Conservation (phyloP, 257 asterid genomes). For the Fraxinus pennsylvanica region DNA sequence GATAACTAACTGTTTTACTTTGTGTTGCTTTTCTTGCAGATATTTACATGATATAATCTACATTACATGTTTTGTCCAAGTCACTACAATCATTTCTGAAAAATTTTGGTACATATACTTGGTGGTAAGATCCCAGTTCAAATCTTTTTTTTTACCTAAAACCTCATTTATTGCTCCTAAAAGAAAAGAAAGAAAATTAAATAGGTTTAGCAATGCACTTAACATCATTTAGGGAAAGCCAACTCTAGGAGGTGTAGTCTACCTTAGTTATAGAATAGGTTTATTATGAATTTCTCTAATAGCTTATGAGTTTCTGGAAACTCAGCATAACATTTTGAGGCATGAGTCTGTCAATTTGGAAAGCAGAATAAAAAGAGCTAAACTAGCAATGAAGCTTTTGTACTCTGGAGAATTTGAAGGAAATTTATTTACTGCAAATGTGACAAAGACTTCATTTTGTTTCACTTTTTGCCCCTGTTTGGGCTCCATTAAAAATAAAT, state of each 20-base stretch:
- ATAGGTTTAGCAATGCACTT: not conserved
- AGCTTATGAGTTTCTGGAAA: not conserved
- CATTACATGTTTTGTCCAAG: constrained; percentile 86
- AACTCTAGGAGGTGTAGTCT: not conserved
- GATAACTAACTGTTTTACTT: constrained; percentile 8
- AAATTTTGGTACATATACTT: constrained; percentile 83
- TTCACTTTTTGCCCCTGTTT: too few species aligned
- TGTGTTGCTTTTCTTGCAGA: constrained; percentile 47
- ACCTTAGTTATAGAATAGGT: not conserved
- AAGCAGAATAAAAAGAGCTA: not conserved
- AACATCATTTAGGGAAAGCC: constrained; percentile 1
- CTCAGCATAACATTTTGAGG: not conserved
- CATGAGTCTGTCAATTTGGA: not conserved
- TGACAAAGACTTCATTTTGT: not conserved
- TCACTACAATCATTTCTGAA: constrained; percentile 76
- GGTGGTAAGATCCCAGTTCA: constrained; percentile 60
- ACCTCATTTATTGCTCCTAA: not conserved
- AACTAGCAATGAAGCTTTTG: not conserved
- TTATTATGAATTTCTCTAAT: not conserved
- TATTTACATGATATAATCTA: constrained; percentile 89
- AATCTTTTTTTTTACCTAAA: not conserved
- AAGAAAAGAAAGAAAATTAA: not conserved
- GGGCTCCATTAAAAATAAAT: too few species aligned
- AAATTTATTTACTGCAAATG: not conserved
- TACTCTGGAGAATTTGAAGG: not conserved